A percentile compares a stretch with the other conserved stretches of the same genome.
Conservation (phyloP, 805 yeast species). For the Pichia ethanolica region DNA sequence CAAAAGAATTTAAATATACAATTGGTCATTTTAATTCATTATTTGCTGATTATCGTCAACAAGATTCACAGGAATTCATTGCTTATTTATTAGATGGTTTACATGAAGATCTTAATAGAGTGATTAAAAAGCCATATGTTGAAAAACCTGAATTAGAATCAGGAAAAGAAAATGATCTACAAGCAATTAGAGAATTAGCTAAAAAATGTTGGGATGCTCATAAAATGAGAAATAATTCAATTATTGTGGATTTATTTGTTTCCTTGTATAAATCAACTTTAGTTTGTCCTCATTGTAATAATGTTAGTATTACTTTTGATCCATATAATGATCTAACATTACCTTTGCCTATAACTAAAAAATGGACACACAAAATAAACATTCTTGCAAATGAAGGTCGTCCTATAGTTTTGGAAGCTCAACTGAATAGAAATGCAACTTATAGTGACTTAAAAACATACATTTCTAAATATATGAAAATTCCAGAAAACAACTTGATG, state of each 20-base stretch:
- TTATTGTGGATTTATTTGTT: slow-evolving; percentile 77
- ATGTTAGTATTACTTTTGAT: slow-evolving; percentile 82
- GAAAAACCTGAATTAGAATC: slow-evolving; percentile 80
- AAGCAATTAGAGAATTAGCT: slow-evolving; percentile 57
- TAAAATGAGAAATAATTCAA: slow-evolving; percentile 72
- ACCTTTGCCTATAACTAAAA: slow-evolving; percentile 72
- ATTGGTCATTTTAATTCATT: slow-evolving; percentile 72
- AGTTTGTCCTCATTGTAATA: slow-evolving; percentile 76
- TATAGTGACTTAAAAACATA: slow-evolving; percentile 56
- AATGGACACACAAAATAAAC: slow-evolving; percentile 61
- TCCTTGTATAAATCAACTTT: slow-evolving; percentile 88
- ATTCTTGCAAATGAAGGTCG: slow-evolving; percentile 52
- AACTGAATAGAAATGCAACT: slow-evolving; percentile 57
- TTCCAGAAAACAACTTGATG: slow-evolving; percentile 33
- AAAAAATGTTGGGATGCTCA: slow-evolving; percentile 74
- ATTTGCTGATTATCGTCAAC: slow-evolving; percentile 80
- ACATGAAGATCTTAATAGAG: slow-evolving; percentile 87
- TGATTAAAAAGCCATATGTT: slow-evolving; percentile 72
- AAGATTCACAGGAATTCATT: slow-evolving; percentile 89
- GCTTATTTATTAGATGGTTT: slow-evolving; percentile 82
- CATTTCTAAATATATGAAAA: slow-evolving; percentile 41
- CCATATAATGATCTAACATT: slow-evolving; percentile 87
- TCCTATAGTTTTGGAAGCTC: slow-evolving; percentile 57
- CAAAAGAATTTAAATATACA: slow-evolving; percentile 69
- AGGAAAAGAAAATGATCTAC: slow-evolving; percentile 46